Evolutionary conservation across 2,329 filamentous ascomycete species (phyloP).

Genomic region (Phyllosticta paracitricarpa): DNA sequence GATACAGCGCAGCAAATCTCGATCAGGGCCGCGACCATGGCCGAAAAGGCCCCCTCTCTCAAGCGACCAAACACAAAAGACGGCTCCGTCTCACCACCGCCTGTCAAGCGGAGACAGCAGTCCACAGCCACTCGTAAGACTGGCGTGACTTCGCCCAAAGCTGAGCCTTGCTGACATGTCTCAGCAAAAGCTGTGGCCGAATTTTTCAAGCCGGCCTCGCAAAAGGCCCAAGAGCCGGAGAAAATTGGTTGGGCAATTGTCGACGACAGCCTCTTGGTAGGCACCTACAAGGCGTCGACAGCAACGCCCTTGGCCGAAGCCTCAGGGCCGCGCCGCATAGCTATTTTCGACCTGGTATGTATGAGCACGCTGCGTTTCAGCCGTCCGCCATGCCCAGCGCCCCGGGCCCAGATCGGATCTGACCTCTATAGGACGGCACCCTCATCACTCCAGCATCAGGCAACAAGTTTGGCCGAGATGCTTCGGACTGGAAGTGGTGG

Average conservation of each 20-base stretch:
- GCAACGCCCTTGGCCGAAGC: conserved; percentile 11
- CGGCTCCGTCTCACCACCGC: conserved; percentile 46
- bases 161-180: conserved; percentile 1
- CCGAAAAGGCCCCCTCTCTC: conserved; percentile 8
- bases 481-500: conserved; percentile 94
- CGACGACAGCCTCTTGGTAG: conserved; percentile 65
- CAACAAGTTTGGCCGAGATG: conserved; percentile 61
- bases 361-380: conserved; percentile 4
- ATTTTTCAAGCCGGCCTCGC: conserved; percentile 80
- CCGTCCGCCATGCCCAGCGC: background rate
- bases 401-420: conserved; percentile 1
- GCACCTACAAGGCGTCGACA: conserved; percentile 48
- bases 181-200: conserved; percentile 61
- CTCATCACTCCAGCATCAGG: conserved; percentile 72
- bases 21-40: background rate
- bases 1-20: background rate
- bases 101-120: conserved; percentile 44
- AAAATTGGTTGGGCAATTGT: conserved; percentile 58
- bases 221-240: conserved; percentile 81
- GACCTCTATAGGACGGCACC: conserved; percentile 62
- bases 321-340: conserved; percentile 19
- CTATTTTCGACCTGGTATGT: conserved; percentile 31
- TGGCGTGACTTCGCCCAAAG: background rate
- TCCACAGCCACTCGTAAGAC: conserved; percentile 44
- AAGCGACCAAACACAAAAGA: conserved; percentile 31